Base-by-base conservation (phyloP, 768 basidiomycete genomes). In the Suillus weaverae region DNA sequence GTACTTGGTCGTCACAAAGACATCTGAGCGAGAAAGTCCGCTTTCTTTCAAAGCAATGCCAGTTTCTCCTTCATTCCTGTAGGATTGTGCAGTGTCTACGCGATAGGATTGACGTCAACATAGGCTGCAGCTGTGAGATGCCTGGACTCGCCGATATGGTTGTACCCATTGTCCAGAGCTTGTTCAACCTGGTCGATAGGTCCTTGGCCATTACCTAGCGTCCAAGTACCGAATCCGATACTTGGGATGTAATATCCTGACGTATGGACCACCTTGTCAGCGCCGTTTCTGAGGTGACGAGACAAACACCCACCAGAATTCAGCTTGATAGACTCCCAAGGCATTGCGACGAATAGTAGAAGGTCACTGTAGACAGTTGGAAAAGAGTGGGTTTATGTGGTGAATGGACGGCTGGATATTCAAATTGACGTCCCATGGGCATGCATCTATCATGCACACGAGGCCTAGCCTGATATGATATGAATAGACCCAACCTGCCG, bases 1-100 rank as follows among this genome's bases (percentile, higher is more conserved):
- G 69, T 82, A 89, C 68, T 89, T 89, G 39, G 88, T 89, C 1
- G 88, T 90, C 67, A 91, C 82, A 72, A 81, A 90, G 33, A 90
- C 67, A 1, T 88, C 85, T 13, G 79, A 63, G 22, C 88, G 82
- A 44, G 79, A 69, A 11, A 87, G 79, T 1, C 87, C 87, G 66
- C 84, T 87, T 66, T 89, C 84, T 26, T 77, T 79, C 72, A 70
- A 9, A 70, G 70, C 68, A 38, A 38, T 41, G 5, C 72, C 64
- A 1, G 82, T 84, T 68, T 89, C 86, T 5, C 70, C 71, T 74
- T 89, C 87, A 62, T 89, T 89, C 18, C 79, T 66, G 72, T 89
- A 90, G 2, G 73, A 22, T 70, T 89, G 86, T 1, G 86, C 87
- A 2, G 87, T 89, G 67, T 87, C 87, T 88, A 67, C 4, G 9